Evolutionary conservation across 2,329 filamentous ascomycete species (phyloP), one percentile per base, ranked within the genome.

Genomic region (Colletotrichum somersetense): DNA sequence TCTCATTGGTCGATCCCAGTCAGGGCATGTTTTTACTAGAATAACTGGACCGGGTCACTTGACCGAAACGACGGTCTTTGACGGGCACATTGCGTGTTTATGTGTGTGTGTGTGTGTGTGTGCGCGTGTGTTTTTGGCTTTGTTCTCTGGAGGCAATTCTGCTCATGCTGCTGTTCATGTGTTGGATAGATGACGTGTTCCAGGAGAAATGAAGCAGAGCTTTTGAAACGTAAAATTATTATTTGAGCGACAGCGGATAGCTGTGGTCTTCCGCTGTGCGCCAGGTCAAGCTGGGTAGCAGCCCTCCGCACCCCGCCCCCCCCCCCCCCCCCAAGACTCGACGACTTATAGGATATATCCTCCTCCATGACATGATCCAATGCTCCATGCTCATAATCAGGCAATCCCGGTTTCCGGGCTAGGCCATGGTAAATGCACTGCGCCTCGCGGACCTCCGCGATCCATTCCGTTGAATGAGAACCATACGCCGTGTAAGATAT

Each of bases 341-440:
- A 61, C 48, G 18, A 61, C 42, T 18, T 62, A 48, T 69, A 40
- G 70, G 70, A 72, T 70, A 72, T 72, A 72, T 72, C 70, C 70
- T 69, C 63, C 67, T 20, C 46, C 42, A 46, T 18, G 23, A 57
- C 44, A 42, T 26, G 30, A n/a, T 35, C 55, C 23, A 55, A 40
- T 57, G 53, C 50, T 62, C 69, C 65, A 52, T 35, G 30, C 23
- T n/a, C 56, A 30, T 23, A 30, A 35, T 46, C 65, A 23, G 53
- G 48, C 50, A 35, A 10, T 26, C 11, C 10, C 11, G 18, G n/a
- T 38, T 12, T 68, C 40, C 14, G 53, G 35, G 50, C n/a, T 20
- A 8, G 4, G 7, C 14, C 44, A 18, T 53, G 53, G 30, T 11
- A n/a, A 40, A 40, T 16, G 23, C 12, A 8, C 40, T 40, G 14